phyloP scores from a whole-genome alignment of 1,284 basidiomycete genomes.

The Ceratobasidium sp. region DNA sequence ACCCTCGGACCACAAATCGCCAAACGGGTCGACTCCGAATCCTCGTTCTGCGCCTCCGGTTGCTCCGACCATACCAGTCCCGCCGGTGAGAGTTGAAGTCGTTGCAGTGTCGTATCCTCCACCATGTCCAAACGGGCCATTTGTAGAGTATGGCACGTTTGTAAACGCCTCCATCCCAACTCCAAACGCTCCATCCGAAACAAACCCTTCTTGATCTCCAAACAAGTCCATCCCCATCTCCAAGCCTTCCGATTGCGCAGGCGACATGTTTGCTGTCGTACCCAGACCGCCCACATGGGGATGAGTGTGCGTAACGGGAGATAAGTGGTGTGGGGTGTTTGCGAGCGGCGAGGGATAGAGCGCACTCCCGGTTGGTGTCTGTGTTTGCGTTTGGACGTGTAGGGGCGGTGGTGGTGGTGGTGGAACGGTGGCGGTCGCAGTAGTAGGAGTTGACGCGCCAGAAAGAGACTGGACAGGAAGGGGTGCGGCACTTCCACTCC shows the following conservation, averaged over 20 bases:
- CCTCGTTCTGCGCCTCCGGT: too few relatives aligned
- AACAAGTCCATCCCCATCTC: slow-evolving; percentile 40
- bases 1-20: slow-evolving; percentile 10
- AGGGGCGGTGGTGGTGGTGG: not conserved
- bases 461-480: slow-evolving; percentile 16
- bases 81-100: not conserved
- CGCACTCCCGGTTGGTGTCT: slow-evolving; percentile 18
- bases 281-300: not conserved
- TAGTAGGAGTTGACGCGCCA: slow-evolving; percentile 34
- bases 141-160: not conserved
- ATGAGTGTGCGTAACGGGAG: not conserved
- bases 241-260: slow-evolving; percentile 5
- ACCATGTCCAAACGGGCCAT: not conserved
- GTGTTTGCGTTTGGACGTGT: slow-evolving; percentile 31
- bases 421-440: not conserved
- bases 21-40: not conserved
- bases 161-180: not conserved
- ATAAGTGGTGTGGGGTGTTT: slow-evolving; percentile 16
- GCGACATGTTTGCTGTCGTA: not conserved
- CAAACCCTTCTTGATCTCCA: slow-evolving; percentile 23
- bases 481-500: slow-evolving; percentile 35
- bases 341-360: slow-evolving; percentile 28
- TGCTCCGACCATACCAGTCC: not conserved
- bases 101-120: slow-evolving; percentile 5
- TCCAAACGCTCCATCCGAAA: slow-evolving; percentile 5